phyloP scores from a whole-genome alignment of 2,329 filamentous ascomycete species.

The Neofusicoccum umdonicola region DNA sequence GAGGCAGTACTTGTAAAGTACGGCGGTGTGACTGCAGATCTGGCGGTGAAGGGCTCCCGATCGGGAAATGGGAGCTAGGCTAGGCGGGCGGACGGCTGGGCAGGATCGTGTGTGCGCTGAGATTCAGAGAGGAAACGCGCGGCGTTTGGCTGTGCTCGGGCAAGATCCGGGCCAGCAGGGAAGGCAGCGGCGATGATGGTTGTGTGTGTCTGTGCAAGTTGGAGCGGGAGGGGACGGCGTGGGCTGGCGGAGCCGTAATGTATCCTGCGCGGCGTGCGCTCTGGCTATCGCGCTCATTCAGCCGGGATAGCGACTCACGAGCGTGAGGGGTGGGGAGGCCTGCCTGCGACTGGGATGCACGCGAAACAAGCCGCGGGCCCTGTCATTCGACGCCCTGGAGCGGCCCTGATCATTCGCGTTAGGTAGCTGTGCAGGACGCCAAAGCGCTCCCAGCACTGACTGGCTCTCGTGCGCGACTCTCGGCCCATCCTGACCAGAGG shows the following conservation, averaged over 20 bases:
- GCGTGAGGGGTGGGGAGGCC: constrained; percentile 10
- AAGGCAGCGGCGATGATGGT: constrained; percentile 14
- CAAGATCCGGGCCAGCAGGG: constrained; percentile 15
- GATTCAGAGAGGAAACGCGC: constrained; percentile 8
- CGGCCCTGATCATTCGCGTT: constrained; percentile 9
- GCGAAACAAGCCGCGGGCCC: constrained; percentile 10
- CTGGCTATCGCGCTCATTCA: constrained; percentile 9
- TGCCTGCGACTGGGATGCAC: constrained; percentile 13
- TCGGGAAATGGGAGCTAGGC: not conserved
- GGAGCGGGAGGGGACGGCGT: constrained; percentile 9
- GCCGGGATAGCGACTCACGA: constrained; percentile 7
- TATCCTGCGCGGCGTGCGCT: not conserved
- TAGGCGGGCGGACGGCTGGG: not conserved
- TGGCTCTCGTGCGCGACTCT: constrained; percentile 3
- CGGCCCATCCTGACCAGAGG: constrained; percentile 13
- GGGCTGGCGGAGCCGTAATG: constrained; percentile 14
- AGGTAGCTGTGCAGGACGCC: constrained; percentile 16
- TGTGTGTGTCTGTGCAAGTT: not conserved
- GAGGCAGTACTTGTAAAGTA: constrained; percentile 34
- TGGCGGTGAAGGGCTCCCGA: constrained; percentile 15
- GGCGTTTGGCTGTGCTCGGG: constrained; percentile 13
- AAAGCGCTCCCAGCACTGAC: constrained; percentile 2
- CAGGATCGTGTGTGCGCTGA: constrained; percentile 11
- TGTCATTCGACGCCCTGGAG: constrained; percentile 16
- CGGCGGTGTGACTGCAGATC: constrained; percentile 34